A percentile compares a stretch with the other conserved stretches of the same genome.
Conservation (phyloP, 148 eudicot species). For the Polygonum aviculare region DNA sequence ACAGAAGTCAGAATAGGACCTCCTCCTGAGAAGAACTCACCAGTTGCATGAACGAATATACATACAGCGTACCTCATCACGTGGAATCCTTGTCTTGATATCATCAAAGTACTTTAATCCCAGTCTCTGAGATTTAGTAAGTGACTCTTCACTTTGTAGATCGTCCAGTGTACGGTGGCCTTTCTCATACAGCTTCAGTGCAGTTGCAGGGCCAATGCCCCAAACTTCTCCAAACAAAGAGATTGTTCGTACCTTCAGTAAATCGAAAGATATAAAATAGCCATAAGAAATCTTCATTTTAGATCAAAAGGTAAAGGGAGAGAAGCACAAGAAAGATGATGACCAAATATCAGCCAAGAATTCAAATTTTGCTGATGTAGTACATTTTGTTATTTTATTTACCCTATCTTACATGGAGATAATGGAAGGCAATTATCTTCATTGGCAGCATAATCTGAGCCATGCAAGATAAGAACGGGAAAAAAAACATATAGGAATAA, state of each 20-base stretch:
- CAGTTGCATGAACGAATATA: constrained; percentile 12
- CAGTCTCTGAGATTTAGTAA: constrained; percentile 59
- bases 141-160: constrained; percentile 57
- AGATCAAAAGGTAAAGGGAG: background rate
- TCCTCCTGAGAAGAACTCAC: background rate
- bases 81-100: constrained; percentile 88
- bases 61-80: constrained; percentile 57
- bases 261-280: background rate
- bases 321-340: background rate
- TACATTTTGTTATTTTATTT: background rate
- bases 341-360: background rate
- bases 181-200: constrained; percentile 80
- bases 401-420: too few species aligned
- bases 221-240: constrained; percentile 89
- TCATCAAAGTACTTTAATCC: constrained; percentile 90
- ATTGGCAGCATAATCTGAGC: background rate
- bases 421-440: background rate
- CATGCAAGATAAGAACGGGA: background rate
- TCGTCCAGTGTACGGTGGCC: constrained; percentile 78
- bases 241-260: constrained; percentile 61
- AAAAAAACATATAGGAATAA: background rate
- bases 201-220: constrained; percentile 98
- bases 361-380: background rate
- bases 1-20: constrained; percentile 3
- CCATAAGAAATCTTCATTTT: background rate